These are phyloP conservation scores for Neocucurbitaria cava DNA, from an alignment of 2,329 filamentous ascomycete genomes.

Conservation along the genomic window DNA sequence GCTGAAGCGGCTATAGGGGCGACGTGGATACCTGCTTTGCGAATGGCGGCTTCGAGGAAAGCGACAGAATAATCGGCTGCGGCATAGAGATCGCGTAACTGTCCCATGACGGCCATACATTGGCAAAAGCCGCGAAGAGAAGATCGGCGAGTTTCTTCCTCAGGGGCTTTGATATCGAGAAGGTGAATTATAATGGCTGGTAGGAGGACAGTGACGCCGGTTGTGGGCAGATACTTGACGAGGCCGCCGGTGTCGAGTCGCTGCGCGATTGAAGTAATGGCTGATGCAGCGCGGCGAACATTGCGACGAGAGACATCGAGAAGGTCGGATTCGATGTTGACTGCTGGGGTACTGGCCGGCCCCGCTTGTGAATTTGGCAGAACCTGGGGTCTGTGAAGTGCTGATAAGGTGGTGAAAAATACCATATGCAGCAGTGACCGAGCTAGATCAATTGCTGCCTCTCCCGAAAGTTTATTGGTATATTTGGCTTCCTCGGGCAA, in stretches of 20 bases:
- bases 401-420: constrained; percentile 89
- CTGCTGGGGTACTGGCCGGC: constrained; percentile 52
- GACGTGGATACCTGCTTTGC: constrained; percentile 82
- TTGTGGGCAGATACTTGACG: constrained; percentile 83
- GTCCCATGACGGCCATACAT: constrained; percentile 91
- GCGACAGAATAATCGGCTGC: constrained; percentile 96
- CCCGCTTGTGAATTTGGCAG: constrained; percentile 72
- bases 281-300: constrained; percentile 81
- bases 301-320: constrained; percentile 84
- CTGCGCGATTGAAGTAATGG: constrained; percentile 84
- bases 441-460: constrained; percentile 69
- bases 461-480: constrained; percentile 64
- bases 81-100: constrained; percentile 85
- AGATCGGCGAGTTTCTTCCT: constrained; percentile 72
- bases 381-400: constrained; percentile 89
- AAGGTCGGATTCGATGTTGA: constrained; percentile 63
- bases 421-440: constrained; percentile 91
- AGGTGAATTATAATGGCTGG: constrained; percentile 94
- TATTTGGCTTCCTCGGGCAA: constrained; percentile 77
- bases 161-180: constrained; percentile 86
- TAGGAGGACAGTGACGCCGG: constrained; percentile 87
- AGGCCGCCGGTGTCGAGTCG: constrained; percentile 76
- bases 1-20: constrained; percentile 50
- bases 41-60: constrained; percentile 90
- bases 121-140: constrained; percentile 84